These are phyloP conservation scores for Cladosporium sp. DNA, from an alignment of 2,329 filamentous ascomycete genomes.

Conservation along the genomic window DNA sequence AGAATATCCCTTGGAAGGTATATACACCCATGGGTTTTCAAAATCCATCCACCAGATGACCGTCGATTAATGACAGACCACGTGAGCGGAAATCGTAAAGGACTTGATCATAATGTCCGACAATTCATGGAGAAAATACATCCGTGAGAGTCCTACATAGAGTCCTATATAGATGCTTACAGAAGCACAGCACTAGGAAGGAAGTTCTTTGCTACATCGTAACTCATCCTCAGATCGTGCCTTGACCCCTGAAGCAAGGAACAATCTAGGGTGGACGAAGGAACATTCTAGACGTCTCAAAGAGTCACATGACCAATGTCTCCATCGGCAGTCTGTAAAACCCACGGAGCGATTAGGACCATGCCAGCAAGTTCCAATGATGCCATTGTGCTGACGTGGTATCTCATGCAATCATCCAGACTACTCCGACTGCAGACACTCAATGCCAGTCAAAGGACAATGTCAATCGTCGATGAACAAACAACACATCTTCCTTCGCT, in stretches of 20 bases:
- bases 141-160: not conserved
- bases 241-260: not conserved
- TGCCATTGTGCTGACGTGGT: not conserved
- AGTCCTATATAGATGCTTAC: not conserved
- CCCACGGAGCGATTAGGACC: not conserved
- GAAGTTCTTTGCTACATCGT: not conserved
- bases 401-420: not conserved
- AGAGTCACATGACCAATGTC: not conserved
- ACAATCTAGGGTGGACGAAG: not conserved
- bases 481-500: not conserved
- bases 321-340: not conserved
- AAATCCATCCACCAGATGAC: not conserved
- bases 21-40: not conserved
- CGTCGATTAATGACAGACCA: not conserved
- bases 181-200: not conserved
- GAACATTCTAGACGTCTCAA: not conserved
- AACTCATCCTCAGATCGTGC: not conserved
- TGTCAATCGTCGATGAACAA: not conserved
- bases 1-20: not conserved
- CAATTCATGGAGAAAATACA: not conserved
- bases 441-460: not conserved
- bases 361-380: not conserved
- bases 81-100: not conserved
- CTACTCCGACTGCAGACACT: not conserved
- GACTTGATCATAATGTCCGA: no score